Evolutionary conservation across 1,284 basidiomycete species (phyloP).

Genomic region (Papiliotrema terrestris): DNA sequence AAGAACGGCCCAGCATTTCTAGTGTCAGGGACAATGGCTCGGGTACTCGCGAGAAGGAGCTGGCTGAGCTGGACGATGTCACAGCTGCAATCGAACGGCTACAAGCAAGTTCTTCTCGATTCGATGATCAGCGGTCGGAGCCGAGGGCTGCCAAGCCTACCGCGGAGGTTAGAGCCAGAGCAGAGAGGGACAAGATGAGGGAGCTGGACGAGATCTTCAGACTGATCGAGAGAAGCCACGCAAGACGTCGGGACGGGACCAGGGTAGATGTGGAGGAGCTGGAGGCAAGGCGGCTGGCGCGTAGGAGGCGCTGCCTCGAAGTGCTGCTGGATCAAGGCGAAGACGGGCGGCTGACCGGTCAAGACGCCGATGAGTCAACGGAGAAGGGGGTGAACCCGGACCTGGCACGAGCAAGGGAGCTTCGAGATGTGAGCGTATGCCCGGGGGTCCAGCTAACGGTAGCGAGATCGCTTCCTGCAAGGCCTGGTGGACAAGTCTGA

Average conservation of each 20-base stretch:
- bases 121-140: constrained; percentile 81
- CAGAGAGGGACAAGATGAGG: constrained; percentile 27
- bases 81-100: constrained; percentile 80
- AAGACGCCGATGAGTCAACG: constrained; percentile 14
- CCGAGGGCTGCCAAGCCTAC: constrained; percentile 54
- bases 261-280: constrained; percentile 20
- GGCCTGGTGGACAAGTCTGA: constrained; percentile 22
- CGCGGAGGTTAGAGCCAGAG: constrained; percentile 1
- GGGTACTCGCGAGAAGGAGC: constrained; percentile 21
- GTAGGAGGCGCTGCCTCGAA: constrained; percentile 22
- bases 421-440: constrained; percentile 22
- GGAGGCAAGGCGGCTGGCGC: constrained; percentile 1
- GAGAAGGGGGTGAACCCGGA: constrained; percentile 17
- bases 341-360: constrained; percentile 15
- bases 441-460: constrained; percentile 2
- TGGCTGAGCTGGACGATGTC: constrained; percentile 69
- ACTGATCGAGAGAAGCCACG: constrained; percentile 33
- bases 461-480: constrained; percentile 25
- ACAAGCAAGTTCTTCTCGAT: constrained; percentile 73
- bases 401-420: constrained; percentile 26
- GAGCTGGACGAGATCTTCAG: constrained; percentile 41
- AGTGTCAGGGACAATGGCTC: no score
- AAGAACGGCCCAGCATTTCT: no score
- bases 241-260: constrained; percentile 14
- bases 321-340: constrained; percentile 20